phyloP scores from a whole-genome alignment of 2,329 filamentous ascomycete species.

The Sporothrix dimorphospora region DNA sequence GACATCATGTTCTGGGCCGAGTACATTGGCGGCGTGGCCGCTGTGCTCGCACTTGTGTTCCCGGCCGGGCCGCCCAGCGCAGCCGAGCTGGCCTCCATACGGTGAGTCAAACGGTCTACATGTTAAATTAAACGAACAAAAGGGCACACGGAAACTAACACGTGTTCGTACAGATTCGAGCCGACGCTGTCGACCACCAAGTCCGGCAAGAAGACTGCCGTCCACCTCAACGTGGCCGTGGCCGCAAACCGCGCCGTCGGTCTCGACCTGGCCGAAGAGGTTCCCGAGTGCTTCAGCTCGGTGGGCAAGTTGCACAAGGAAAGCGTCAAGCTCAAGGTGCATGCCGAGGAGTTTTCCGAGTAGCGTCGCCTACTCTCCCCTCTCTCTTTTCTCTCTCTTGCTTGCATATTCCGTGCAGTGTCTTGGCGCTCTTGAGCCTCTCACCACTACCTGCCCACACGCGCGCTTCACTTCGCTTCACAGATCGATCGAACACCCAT shows the following conservation, averaged over 20 bases:
- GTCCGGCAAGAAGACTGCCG: conserved; percentile 41
- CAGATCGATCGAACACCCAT: neutral
- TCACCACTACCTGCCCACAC: neutral
- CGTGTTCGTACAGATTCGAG: conserved; percentile 14
- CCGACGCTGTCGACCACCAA: conserved; percentile 29
- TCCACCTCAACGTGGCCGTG: conserved; percentile 30
- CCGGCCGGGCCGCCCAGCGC: conserved; percentile 46
- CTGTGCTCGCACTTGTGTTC: conserved; percentile 48
- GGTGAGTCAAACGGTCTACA: conserved; percentile 46
- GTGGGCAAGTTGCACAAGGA: conserved; percentile 33
- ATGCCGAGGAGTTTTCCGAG: conserved; percentile 13
- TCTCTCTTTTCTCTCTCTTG: neutral
- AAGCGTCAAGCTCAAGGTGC: conserved; percentile 28
- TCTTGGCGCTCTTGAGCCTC: conserved; percentile 3
- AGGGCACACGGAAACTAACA: neutral
- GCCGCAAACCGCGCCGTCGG: conserved; percentile 13
- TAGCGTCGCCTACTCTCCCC: neutral
- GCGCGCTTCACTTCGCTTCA: neutral
- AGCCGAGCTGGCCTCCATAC: conserved; percentile 45
- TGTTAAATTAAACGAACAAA: too few species aligned
- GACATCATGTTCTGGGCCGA: conserved; percentile 56
- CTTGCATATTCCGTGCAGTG: neutral
- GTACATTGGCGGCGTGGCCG: conserved; percentile 55
- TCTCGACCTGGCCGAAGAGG: conserved; percentile 26
- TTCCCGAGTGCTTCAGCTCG: conserved; percentile 27